Evolutionary conservation across 495 filamentous ascomycete genomes (phyloP).

Genomic region (Penicillium ucsense): DNA sequence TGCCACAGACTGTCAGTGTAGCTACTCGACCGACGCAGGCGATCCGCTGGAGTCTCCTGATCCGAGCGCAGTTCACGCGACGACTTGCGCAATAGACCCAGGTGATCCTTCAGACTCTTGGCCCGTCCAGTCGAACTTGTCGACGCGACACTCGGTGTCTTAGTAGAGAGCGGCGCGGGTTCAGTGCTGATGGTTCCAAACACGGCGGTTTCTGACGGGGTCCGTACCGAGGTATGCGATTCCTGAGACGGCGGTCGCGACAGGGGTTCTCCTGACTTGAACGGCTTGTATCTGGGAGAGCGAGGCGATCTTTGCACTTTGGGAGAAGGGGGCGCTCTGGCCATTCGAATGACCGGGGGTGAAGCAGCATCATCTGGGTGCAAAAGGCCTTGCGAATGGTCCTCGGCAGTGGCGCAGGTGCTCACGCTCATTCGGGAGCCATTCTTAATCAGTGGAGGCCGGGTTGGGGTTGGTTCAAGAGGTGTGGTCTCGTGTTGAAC

Average conservation of each 20-base stretch:
- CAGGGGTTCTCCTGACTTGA: constrained; percentile 19
- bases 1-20: constrained; percentile 29
- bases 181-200: constrained; percentile 38
- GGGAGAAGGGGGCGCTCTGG: constrained; percentile 72
- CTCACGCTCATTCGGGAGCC: constrained; percentile 68
- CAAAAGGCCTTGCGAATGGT: constrained; percentile 33
- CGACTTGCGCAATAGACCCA: constrained; percentile 24
- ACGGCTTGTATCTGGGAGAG: constrained; percentile 31
- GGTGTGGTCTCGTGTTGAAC: constrained; percentile 35
- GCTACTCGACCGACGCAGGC: constrained; percentile 27
- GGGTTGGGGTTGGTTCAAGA: constrained; percentile 22
- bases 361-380: constrained; percentile 67
- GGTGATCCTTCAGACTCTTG: constrained; percentile 28
- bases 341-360: constrained; percentile 75
- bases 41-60: constrained; percentile 25
- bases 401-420: constrained; percentile 35
- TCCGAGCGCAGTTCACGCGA: constrained; percentile 31
- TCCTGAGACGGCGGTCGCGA: constrained; percentile 28
- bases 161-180: constrained; percentile 29
- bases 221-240: constrained; percentile 29
- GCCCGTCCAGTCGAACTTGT: constrained; percentile 26
- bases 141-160: constrained; percentile 32
- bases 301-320: constrained; percentile 38
- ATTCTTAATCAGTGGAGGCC: constrained; percentile 24
- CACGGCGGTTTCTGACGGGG: constrained; percentile 22